phyloP scores from a whole-genome alignment of 257 asterid genomes.

The Scutellaria barbata region DNA sequence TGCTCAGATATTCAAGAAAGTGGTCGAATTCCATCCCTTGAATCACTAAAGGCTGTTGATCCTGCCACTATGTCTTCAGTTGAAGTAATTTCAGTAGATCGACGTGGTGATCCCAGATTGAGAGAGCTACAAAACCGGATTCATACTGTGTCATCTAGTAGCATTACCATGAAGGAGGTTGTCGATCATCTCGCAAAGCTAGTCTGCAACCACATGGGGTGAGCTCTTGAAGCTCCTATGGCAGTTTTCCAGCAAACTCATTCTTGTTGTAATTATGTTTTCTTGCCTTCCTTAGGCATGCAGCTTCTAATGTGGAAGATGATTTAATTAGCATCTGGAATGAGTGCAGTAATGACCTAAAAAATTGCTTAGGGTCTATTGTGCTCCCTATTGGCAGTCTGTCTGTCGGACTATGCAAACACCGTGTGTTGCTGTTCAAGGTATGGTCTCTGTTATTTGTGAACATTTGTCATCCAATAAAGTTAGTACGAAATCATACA shows the following conservation, averaged over 20 bases:
- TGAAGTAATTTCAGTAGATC: conserved; percentile 75
- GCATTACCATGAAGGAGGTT: conserved; percentile 67
- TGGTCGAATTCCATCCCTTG: conserved; percentile 87
- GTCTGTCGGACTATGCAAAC: conserved; percentile 78
- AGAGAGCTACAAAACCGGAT: conserved; percentile 72
- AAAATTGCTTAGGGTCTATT: conserved; percentile 70
- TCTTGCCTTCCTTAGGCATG: conserved; percentile 58
- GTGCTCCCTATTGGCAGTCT: conserved; percentile 83
- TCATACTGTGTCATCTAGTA: conserved; percentile 55
- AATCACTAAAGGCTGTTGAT: conserved; percentile 69
- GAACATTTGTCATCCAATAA: conserved; percentile 27
- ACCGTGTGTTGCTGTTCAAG: conserved; percentile 80
- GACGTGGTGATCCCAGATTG: conserved; percentile 65
- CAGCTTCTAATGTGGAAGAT: conserved; percentile 66
- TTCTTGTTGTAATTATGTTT: conserved; percentile 40
- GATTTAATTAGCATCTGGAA: conserved; percentile 63
- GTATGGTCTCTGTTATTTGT: conserved; percentile 43
- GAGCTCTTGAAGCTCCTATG: conserved; percentile 44
- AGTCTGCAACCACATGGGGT: conserved; percentile 83
- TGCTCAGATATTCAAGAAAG: conserved; percentile 80
- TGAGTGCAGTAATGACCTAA: conserved; percentile 65
- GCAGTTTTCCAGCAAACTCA: conserved; percentile 17
- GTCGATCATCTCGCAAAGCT: conserved; percentile 89
- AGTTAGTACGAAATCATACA: background rate
- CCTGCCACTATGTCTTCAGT: conserved; percentile 55